Conservation (phyloP, 441 rosid species). For the Gossypium schwendimanii region DNA sequence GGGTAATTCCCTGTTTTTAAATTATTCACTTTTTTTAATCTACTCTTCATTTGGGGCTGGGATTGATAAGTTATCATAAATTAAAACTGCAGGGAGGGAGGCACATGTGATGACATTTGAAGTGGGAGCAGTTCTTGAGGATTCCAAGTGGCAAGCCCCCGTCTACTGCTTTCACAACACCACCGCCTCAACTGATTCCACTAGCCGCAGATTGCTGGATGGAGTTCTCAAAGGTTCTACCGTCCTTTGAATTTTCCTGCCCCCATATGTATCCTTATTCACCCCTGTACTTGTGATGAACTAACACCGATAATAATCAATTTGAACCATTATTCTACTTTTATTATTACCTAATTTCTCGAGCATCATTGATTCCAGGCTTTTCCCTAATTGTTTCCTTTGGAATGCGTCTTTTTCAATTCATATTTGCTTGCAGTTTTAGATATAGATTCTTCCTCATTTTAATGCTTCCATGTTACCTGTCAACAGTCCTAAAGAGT, state of each 20-base stretch:
- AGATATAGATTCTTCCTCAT: not conserved
- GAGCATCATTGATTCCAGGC: not conserved
- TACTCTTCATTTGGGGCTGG: not conserved
- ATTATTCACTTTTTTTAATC: not conserved
- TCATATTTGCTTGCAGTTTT: not conserved
- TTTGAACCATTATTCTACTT: not conserved
- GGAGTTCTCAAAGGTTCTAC: conserved; percentile 11
- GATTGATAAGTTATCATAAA: not conserved
- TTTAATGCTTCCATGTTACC: not conserved
- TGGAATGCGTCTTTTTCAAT: not conserved
- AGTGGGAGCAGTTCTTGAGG: conserved; percentile 66
- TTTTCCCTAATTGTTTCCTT: not conserved
- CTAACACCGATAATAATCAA: not conserved
- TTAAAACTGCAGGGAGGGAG: conserved; percentile 44
- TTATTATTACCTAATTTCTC: not conserved
- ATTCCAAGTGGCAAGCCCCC: conserved; percentile 76
- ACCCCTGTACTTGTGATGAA: not conserved
- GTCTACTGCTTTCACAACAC: conserved; percentile 47
- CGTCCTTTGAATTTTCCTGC: not conserved
- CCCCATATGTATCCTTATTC: not conserved
- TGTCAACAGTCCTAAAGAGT: not conserved
- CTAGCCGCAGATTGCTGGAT: not conserved
- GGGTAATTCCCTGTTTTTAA: conserved; percentile 23
- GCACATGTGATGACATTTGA: conserved; percentile 83
- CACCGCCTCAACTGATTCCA: not conserved